Evolutionary conservation across 768 basidiomycete species (phyloP).

Genomic region (Termitomyces sp.): DNA sequence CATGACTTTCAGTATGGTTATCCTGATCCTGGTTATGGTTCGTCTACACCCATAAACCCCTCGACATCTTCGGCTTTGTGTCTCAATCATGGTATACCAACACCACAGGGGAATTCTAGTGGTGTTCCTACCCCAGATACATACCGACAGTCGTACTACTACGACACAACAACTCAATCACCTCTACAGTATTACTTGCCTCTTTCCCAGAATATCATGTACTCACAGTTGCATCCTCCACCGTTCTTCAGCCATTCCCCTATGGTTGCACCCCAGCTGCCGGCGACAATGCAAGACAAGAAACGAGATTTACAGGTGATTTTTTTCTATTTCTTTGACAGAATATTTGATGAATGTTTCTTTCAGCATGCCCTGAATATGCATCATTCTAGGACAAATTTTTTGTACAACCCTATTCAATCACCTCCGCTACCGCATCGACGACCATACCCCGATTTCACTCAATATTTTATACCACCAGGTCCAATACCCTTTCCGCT

Average conservation of each 20-base stretch:
- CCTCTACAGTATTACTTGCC: constrained; percentile 61
- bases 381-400: constrained; percentile 35
- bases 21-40: constrained; percentile 48
- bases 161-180: constrained; percentile 38
- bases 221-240: constrained; percentile 33
- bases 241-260: constrained; percentile 33
- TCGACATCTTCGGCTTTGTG: constrained; percentile 30
- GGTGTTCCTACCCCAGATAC: constrained; percentile 31
- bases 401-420: constrained; percentile 36
- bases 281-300: constrained; percentile 42
- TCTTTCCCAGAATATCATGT: constrained; percentile 52
- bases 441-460: constrained; percentile 49
- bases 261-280: constrained; percentile 46
- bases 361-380: constrained; percentile 20
- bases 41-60: constrained; percentile 35
- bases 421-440: constrained; percentile 38
- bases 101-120: constrained; percentile 20
- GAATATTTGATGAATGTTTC: constrained; percentile 9
- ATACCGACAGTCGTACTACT: constrained; percentile 53
- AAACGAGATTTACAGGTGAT: constrained; percentile 53
- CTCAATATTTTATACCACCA: constrained; percentile 39
- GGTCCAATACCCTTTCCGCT: constrained; percentile 28
- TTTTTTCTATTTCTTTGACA: not conserved
- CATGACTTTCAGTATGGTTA: constrained; percentile 49
- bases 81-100: constrained; percentile 36